phyloP scores from a whole-genome alignment of 2,329 filamentous ascomycete species.

The Dothideomycetes sp. region DNA sequence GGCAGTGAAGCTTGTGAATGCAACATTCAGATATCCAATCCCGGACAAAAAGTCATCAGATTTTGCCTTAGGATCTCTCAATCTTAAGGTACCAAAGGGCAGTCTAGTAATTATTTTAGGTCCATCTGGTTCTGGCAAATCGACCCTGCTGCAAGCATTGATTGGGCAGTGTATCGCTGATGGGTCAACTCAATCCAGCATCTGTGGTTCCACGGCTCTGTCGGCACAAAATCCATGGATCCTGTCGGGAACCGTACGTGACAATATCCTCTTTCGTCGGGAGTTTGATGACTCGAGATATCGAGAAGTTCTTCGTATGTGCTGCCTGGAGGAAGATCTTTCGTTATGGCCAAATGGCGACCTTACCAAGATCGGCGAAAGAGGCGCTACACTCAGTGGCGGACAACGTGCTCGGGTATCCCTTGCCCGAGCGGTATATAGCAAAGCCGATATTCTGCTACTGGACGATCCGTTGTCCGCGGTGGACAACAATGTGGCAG shows the following conservation, averaged over 20 bases:
- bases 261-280: constrained; percentile 83
- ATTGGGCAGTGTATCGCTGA: too few relatives aligned
- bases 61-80: too few relatives aligned
- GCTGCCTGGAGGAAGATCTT: constrained; percentile 66
- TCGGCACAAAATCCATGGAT: constrained; percentile 95
- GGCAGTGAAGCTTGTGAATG: too few relatives aligned
- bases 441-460: constrained; percentile 44
- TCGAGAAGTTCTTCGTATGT: constrained; percentile 48
- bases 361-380: constrained; percentile 80
- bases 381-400: constrained; percentile 81
- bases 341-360: constrained; percentile 80
- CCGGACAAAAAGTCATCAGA: too few relatives aligned
- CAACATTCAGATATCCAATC: too few relatives aligned
- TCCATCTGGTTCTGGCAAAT: too few relatives aligned
- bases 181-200: too few relatives aligned
- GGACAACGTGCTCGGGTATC: constrained; percentile 86
- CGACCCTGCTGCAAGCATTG: too few relatives aligned
- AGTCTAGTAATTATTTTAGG: too few relatives aligned
- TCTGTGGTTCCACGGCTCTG: too few relatives aligned
- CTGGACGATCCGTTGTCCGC: constrained; percentile 49
- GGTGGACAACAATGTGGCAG: too few relatives aligned
- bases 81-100: too few relatives aligned
- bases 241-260: constrained; percentile 68
- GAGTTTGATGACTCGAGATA: constrained; percentile 60
- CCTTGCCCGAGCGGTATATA: constrained; percentile 66